phyloP scores from a whole-genome alignment of 2,329 filamentous ascomycete species.

The Pseudocercospora eumusae region DNA sequence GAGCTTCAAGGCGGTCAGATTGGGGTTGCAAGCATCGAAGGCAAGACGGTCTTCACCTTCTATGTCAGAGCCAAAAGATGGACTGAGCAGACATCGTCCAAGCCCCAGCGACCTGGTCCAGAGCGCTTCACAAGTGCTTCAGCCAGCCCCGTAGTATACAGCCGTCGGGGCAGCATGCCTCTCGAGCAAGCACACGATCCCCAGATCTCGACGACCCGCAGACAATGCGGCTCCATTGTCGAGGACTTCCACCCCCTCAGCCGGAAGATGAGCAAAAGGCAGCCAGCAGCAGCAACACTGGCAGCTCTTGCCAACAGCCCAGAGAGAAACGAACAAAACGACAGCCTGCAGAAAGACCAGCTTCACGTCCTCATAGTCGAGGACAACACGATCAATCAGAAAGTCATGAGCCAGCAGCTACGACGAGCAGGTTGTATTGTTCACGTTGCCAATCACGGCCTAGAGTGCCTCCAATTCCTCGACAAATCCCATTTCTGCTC shows the following conservation, averaged over 20 bases:
- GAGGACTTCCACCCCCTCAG: conserved; percentile 21
- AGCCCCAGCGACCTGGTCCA: conserved; percentile 7
- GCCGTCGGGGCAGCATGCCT: conserved; percentile 29
- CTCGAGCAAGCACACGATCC: conserved; percentile 16
- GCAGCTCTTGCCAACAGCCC: not conserved
- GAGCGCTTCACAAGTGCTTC: conserved; percentile 30
- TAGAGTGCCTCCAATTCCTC: conserved; percentile 38
- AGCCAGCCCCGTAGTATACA: conserved; percentile 32
- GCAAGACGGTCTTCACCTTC: conserved; percentile 50
- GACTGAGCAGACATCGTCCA: conserved; percentile 14
- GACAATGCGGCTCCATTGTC: conserved; percentile 15
- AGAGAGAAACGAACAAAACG: not conserved
- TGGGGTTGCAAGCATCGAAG: conserved; percentile 45
- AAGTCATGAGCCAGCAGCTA: conserved; percentile 37
- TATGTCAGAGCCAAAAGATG: conserved; percentile 44
- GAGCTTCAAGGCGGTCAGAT: conserved; percentile 50
- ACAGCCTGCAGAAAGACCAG: conserved; percentile 17
- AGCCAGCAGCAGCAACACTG: not conserved
- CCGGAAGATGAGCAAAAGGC: conserved; percentile 8
- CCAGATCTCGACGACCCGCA: conserved; percentile 13
- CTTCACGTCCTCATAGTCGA: conserved; percentile 38
- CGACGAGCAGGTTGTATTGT: conserved; percentile 34
- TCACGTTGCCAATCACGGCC: conserved; percentile 39
- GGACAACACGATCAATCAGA: conserved; percentile 41
- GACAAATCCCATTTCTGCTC: conserved; percentile 32